Base-by-base conservation (phyloP, 768 basidiomycete species). In the Hygrophoropsis aurantiaca region DNA sequence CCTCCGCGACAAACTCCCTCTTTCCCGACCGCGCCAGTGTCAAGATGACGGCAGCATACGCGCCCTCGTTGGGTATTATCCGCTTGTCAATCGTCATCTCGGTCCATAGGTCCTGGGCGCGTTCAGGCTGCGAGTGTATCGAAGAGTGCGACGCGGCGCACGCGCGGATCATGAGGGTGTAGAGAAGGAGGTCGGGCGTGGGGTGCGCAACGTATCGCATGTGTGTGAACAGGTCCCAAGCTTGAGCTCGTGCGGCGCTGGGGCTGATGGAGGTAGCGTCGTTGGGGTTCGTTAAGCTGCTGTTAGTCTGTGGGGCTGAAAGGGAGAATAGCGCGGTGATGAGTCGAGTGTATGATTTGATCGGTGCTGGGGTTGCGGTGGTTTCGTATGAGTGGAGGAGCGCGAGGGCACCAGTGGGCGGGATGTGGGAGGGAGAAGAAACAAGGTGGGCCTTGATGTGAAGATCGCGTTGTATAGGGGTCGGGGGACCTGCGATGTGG, bases 201-300 rank as follows among this genome's bases (percentile, higher is more conserved):
- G 92, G 84, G 61, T 98, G 93, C 1, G 95, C 91, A 11, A 90
- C 89, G 51, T 97, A 94, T 38, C 95, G 90, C 90, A 97, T 94
- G 65, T 99, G 95, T 2, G 88, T 74, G 64, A 91, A 97, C 33
- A 97, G 78, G 59, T 98, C 91, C 91, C 92, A 97, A 3, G 90
- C 94, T 50, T 90, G 85, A 0, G 89, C 87, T 25, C 78, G 79
- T 2, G 79, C 80, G 1, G 75, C 56, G 75, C 50, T 19, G 47
- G 32, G 25, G 30, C 15, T 6, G 42, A 25, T 11, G 20, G 15
- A 38, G 43, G 35, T 23, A 38, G 41, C 13, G 24, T 26, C 27
- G 3, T 43, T 20, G n/a, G n/a, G n/a, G n/a, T n/a, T n/a, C n/a
- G n/a, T n/a, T n/a, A n/a, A n/a, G n/a, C n/a, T n/a, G n/a, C n/a